phyloP scores from a whole-genome alignment of 176 grass and related monocot species.

The Aegilops umbellulata region DNA sequence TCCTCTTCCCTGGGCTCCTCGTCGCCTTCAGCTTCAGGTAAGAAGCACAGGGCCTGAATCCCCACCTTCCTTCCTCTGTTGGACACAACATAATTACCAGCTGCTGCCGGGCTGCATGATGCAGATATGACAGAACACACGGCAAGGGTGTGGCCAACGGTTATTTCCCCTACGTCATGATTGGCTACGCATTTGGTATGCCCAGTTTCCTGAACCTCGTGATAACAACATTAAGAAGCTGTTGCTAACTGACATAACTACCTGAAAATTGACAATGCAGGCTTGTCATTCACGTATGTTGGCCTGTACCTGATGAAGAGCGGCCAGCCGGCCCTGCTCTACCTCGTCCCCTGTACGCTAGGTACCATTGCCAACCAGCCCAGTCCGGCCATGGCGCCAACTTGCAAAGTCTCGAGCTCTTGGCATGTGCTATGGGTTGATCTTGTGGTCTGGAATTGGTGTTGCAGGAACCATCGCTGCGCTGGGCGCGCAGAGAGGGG shows the following conservation, averaged over 20 bases:
- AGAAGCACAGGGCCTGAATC: no score
- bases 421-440: neutral
- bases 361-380: constrained; percentile 31
- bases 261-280: constrained; percentile 34
- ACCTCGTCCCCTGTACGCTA: constrained; percentile 93
- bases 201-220: constrained; percentile 3
- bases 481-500: constrained; percentile 65
- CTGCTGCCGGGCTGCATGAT: constrained; percentile 1
- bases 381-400: neutral
- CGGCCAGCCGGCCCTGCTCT: constrained; percentile 92
- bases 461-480: constrained; percentile 47
- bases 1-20: constrained; percentile 94
- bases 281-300: constrained; percentile 80
- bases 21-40: constrained; percentile 89
- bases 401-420: neutral
- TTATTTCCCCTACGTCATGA: constrained; percentile 65
- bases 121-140: constrained; percentile 63
- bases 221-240: neutral
- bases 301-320: constrained; percentile 82
- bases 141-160: constrained; percentile 59
- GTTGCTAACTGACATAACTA: neutral
- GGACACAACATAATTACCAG: neutral
- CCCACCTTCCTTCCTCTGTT: no score
- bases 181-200: constrained; percentile 76
- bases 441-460: neutral